Conservation (phyloP, 2,329 filamentous ascomycete genomes). For the Nannizziopsis barbatae region DNA sequence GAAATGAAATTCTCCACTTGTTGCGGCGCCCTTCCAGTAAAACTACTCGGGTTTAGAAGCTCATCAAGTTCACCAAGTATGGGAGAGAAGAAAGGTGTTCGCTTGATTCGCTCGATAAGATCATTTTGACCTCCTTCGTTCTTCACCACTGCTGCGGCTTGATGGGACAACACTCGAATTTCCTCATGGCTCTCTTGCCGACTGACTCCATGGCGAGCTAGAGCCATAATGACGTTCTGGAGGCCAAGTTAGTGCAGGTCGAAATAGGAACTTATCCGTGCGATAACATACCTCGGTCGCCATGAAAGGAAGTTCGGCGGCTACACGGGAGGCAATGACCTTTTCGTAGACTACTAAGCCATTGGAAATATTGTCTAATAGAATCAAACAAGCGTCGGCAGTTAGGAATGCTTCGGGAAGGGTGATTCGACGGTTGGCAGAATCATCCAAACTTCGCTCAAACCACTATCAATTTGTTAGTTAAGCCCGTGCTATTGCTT, state of each 20-base stretch:
- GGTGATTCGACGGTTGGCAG: conserved; percentile 38
- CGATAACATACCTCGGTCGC: conserved; percentile 42
- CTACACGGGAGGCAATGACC: conserved; percentile 55
- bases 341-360: conserved; percentile 71
- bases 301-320: conserved; percentile 80
- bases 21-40: conserved; percentile 46
- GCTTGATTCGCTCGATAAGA: conserved; percentile 64
- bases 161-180: conserved; percentile 69
- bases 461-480: conserved; percentile 54
- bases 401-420: conserved; percentile 58
- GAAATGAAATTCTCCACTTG: conserved; percentile 42
- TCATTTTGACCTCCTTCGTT: conserved; percentile 66
- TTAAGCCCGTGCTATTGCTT: not conserved
- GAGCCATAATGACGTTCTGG: conserved; percentile 59
- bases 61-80: conserved; percentile 58
- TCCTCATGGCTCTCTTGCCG: conserved; percentile 79
- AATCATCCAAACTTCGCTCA: conserved; percentile 66
- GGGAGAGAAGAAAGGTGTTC: conserved; percentile 58
- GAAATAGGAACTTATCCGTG: conserved; percentile 16
- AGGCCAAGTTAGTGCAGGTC: not conserved
- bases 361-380: conserved; percentile 55
- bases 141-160: conserved; percentile 62
- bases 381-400: conserved; percentile 56
- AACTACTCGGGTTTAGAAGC: conserved; percentile 54
- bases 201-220: conserved; percentile 57